Evolutionary conservation across 345 rosid genomes (phyloP), one percentile per base, ranked within the genome.

Genomic region (Euphorbia lathyris): DNA sequence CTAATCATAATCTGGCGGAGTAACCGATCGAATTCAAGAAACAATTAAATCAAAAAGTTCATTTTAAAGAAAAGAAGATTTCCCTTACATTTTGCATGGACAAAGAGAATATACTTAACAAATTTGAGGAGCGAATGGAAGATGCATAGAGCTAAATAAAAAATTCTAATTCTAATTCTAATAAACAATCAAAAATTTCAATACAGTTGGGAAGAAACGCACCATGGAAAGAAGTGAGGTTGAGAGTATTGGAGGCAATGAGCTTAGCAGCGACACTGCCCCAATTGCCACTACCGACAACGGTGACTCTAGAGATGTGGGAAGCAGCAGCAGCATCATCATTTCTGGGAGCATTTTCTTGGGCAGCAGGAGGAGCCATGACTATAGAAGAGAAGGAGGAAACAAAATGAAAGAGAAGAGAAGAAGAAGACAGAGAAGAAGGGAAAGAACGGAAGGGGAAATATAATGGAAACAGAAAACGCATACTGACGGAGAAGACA

Each of bases 231-330:
- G 88, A 88, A 72, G 74, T 51, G 74, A 90, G 88, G 72, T 79
- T 86, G 82, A 86, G 80, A 77, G 96, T 77, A 80, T 92, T 95
- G 26, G 90, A 90, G 62, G 97, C 99, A 78, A 95, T 85, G 86
- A 95, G 98, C 78, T 88, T 95, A 71, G 98, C 87, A 69, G 98
- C 99, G 34, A 92, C 98, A 69, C 97, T 95, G 26, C 99, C 98
- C 99, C 98, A 95, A 77, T 90, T 92, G 29, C 99, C 99, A 80
- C 99, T 92, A 0, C 99, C 99, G 7, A 95, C 88, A 56, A 92
- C 83, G 14, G 98, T 88, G 74, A 95, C 96, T 72, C 76, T 88
- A 25, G 89, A 87, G 78, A 80, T 80, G 8, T 13, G 66, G 0
- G 60, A 65, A 22, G 11, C 70, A 38, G 10, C 48, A 38, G 36